Percentiles rank a stretch among this genome's conserved stretches.
Evolutionary conservation across 768 basidiomycete genomes (phyloP).

Genomic region (Hypholoma sublateritium): DNA sequence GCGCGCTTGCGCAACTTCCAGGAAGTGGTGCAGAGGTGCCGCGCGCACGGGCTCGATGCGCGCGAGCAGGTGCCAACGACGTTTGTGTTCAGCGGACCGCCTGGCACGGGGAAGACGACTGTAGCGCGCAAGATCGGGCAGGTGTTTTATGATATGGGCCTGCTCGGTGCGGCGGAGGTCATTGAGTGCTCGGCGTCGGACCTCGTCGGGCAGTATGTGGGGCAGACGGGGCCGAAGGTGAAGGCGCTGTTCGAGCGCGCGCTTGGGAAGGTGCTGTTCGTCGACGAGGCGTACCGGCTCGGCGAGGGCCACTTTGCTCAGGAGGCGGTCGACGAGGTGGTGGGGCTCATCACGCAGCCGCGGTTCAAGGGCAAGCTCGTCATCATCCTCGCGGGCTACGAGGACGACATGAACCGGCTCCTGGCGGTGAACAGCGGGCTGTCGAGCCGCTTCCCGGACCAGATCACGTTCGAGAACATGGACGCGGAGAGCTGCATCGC

Average conservation of each 20-base stretch:
- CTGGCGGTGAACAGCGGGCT: conserved; percentile 60
- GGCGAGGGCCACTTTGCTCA: conserved; percentile 61
- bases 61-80: conserved; percentile 60
- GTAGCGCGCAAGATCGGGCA: conserved; percentile 59
- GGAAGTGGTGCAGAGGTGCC: conserved; percentile 47
- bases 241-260: conserved; percentile 60
- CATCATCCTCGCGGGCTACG: conserved; percentile 71
- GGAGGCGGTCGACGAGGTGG: conserved; percentile 74
- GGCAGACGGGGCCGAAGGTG: conserved; percentile 72
- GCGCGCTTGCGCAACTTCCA: conserved; percentile 52
- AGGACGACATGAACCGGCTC: conserved; percentile 62
- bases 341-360: conserved; percentile 59
- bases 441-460: conserved; percentile 67
- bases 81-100: conserved; percentile 74
- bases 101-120: conserved; percentile 61
- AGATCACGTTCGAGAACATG: conserved; percentile 56
- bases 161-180: conserved; percentile 46
- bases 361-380: conserved; percentile 58
- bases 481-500: conserved; percentile 45
- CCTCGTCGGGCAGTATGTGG: conserved; percentile 67
- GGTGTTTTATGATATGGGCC: conserved; percentile 62
- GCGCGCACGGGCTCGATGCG: conserved; percentile 39
- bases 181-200: conserved; percentile 71
- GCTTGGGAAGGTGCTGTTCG: conserved; percentile 65
- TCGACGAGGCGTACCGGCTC: conserved; percentile 72